Base-by-base conservation (phyloP, 345 rosid species). In the Cochlearia excelsa region DNA sequence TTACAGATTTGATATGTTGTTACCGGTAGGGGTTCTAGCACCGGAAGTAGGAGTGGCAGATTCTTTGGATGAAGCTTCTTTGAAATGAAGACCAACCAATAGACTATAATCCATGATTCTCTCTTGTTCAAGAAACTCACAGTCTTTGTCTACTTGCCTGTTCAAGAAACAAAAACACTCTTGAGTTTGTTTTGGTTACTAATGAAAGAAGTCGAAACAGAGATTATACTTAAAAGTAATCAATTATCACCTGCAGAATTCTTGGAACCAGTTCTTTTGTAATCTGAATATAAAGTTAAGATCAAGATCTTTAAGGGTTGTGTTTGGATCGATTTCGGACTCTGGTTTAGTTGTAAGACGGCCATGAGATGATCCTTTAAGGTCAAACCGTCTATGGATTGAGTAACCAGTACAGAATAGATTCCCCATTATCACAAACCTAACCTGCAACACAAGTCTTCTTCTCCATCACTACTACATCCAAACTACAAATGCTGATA, bases 71-170 rank as follows among this genome's bases (percentile, higher is more conserved):
- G 84, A 59, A 75, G 83, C 69, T 57, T 82, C 87, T 46, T 79
- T 77, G 60, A 93, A 93, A 71, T 93, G 99, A 73, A 93, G 73
- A 40, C 99, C 99, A 34, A 93, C 74, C 67, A 93, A 63, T 41
- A 93, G 81, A 79, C 97, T 93, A 59, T 93, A 93, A 57, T 93
- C 99, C 99, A 93, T 93, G 35, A 93, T 89, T 62, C 97, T 83
- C 72, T 87, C 97, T 68, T 85, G 89, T 61, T 89, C 94, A 56
- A 93, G 95, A 40, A 93, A 82, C 35, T 89, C 99, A 54, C 97
- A 93, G 66, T 93, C 99, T 71, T 80, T 79, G 59, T 85, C 97
- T 39, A 89, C 88, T 87, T 93, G 97, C 79, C 97, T 93, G 94
- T 67, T 74, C 9, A 26, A 5, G 2, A 39, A 8, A 5, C 35